phyloP scores from a whole-genome alignment of 371 early-diverging fungal genomes.

The Agmasoma carcini region DNA sequence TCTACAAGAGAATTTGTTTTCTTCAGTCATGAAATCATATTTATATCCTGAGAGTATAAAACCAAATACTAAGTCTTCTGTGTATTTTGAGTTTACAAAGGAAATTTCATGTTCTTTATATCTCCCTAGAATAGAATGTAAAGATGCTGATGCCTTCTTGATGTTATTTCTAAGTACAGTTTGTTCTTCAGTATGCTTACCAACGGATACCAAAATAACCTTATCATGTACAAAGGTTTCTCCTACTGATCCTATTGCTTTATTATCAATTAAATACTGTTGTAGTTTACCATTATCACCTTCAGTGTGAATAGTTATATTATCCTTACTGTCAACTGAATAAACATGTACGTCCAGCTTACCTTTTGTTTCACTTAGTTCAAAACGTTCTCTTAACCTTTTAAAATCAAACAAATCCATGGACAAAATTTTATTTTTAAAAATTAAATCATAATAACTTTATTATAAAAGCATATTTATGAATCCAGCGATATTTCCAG shows the following conservation, averaged over 20 bases:
- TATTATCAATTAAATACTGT: neutral
- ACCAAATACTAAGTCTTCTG: slow-evolving; percentile 20
- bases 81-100: slow-evolving; percentile 4
- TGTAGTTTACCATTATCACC: too few relatives aligned
- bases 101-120: neutral
- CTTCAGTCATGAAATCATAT: slow-evolving; percentile 31
- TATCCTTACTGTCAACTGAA: too few relatives aligned
- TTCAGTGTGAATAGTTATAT: too few relatives aligned
- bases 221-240: neutral
- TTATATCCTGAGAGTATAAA: slow-evolving; percentile 28
- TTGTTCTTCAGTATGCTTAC: neutral
- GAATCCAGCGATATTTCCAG: too few relatives aligned
- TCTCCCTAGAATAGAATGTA: neutral
- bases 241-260: slow-evolving; percentile 6
- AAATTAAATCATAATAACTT: too few relatives aligned
- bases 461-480: too few relatives aligned
- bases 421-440: too few relatives aligned
- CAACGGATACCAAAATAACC: neutral
- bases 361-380: too few relatives aligned
- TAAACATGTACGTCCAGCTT: too few relatives aligned
- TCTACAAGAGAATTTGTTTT: neutral
- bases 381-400: too few relatives aligned
- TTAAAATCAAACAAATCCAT: too few relatives aligned
- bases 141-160: neutral
- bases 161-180: slow-evolving; percentile 1